Conservation (phyloP, 306 rosid species). For the Benincasa hispida region DNA sequence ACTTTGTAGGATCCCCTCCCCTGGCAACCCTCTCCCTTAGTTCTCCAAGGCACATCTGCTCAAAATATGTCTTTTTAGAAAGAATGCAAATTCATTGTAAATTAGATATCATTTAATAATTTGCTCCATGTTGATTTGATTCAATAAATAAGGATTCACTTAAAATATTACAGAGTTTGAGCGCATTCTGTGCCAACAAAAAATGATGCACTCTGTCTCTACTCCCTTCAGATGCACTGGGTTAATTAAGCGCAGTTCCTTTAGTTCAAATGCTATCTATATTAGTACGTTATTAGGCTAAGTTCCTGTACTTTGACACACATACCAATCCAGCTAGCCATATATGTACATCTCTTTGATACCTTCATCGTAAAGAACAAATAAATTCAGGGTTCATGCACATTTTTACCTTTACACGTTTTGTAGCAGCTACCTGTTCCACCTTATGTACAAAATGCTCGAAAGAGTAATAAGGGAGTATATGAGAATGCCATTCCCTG, state of each 20-base stretch:
- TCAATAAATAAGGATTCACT: background rate
- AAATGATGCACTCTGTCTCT: background rate
- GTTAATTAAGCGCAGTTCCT: background rate
- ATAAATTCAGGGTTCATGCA: background rate
- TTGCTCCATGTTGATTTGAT: background rate
- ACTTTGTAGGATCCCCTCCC: conserved; percentile 91
- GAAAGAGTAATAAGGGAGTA: conserved; percentile 73
- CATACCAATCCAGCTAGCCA: background rate
- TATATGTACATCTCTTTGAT: background rate
- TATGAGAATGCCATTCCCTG: conserved; percentile 75
- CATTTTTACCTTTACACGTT: conserved; percentile 54
- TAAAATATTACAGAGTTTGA: background rate
- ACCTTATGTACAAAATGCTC: conserved; percentile 68
- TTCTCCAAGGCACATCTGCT: conserved; percentile 63
- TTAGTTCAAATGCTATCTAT: background rate
- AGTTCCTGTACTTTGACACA: background rate
- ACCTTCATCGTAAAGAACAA: background rate
- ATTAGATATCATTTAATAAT: background rate
- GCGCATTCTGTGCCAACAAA: background rate
- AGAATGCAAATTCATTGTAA: background rate
- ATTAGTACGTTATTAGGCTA: background rate
- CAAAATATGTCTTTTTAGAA: background rate
- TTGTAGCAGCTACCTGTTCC: conserved; percentile 72
- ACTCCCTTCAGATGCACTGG: background rate
- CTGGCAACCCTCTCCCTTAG: conserved; percentile 80